Percentiles rank a stretch among this genome's conserved stretches.
Evolutionary conservation across 495 filamentous ascomycete genomes (phyloP).

Genomic region (Achaetomiella virescens): DNA sequence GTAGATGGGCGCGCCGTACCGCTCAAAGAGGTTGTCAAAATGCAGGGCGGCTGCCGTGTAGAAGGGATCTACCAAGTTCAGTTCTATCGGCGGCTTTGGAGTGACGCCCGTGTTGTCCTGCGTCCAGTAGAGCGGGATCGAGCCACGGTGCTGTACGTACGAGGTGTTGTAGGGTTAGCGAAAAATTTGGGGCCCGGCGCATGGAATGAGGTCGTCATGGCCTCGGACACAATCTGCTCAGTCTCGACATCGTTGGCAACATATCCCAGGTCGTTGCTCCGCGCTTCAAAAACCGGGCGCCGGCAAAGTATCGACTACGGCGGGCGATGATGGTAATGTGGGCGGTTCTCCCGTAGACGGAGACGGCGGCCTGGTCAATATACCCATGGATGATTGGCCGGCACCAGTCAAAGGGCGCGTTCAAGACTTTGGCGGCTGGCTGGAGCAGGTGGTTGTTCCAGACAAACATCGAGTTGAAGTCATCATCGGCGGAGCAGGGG

Average conservation of each 20-base stretch:
- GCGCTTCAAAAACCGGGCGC: slow-evolving; percentile 88
- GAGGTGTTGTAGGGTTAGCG: slow-evolving; percentile 85
- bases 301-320: slow-evolving; percentile 88
- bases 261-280: slow-evolving; percentile 94
- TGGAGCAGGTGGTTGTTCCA: slow-evolving; percentile 90
- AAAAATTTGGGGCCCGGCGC: slow-evolving; percentile 79
- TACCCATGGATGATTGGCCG: slow-evolving; percentile 94
- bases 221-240: slow-evolving; percentile 95
- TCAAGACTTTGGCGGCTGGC: slow-evolving; percentile 63
- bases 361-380: slow-evolving; percentile 83
- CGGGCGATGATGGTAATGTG: slow-evolving; percentile 92
- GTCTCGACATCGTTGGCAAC: slow-evolving; percentile 99
- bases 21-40: slow-evolving; percentile 91
- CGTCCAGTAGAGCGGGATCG: slow-evolving; percentile 95
- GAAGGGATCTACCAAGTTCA: slow-evolving; percentile 92
- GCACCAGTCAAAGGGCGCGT: slow-evolving; percentile 89
- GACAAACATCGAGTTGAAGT: slow-evolving; percentile 93
- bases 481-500: slow-evolving; percentile 49
- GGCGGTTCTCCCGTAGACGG: slow-evolving; percentile 74
- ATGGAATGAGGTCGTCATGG: slow-evolving; percentile 91
- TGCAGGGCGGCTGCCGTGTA: slow-evolving; percentile 93
- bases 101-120: slow-evolving; percentile 94
- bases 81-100: slow-evolving; percentile 89
- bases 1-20: slow-evolving; percentile 88
- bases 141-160: slow-evolving; percentile 93